Evolutionary conservation across 2,329 filamentous ascomycete genomes (phyloP), one percentile per base, ranked within the genome.

Genomic region (Plectosphaerella plurivora): DNA sequence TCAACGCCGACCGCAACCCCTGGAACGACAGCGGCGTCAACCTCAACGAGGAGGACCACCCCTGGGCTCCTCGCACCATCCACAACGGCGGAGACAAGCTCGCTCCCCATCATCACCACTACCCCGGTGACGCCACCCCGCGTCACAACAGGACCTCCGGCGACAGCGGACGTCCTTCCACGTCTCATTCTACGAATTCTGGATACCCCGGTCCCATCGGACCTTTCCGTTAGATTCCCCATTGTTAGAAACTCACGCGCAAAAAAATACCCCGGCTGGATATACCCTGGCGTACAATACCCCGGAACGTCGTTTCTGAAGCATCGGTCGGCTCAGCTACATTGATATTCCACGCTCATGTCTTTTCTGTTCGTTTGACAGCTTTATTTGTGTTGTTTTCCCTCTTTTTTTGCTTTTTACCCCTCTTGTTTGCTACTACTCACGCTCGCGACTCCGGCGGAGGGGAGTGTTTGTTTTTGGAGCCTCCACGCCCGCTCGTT

Each of bases 1-100:
- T 87, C 70, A 86, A 86, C 58, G 91, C 91, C 61, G 95, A 96
- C 70, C 89, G 92, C 71, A 96, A 97, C 73, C 92, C 92, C 56
- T 97, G 93, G 93, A 97, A 97, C 69, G 93, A 97, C 69, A 96
- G 91, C 65, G 93, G 92, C 63, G 91, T 97, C 66, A 97, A 97
- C 68, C 84, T 97, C 60, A 80, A 89, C 57, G 93, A 97, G 63
- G 91, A 96, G 59, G 91, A 97, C 61, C 82, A 83, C 68, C 79
- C 80, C 39, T 86, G 83, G 83, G 72, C 78, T 50, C 73, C 73
- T 49, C 82, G 83, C 59, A 82, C 83, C 61, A 81, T 86, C 61
- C 80, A 82, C 64, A 88, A 84, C 67, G 84, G 82, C 66, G 44
- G 44, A 15, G 44, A 22, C 16, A 88, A 86, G 68, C 70, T 86